Conservation (phyloP, 78 protist species). For the Bigelowiella natans region DNA sequence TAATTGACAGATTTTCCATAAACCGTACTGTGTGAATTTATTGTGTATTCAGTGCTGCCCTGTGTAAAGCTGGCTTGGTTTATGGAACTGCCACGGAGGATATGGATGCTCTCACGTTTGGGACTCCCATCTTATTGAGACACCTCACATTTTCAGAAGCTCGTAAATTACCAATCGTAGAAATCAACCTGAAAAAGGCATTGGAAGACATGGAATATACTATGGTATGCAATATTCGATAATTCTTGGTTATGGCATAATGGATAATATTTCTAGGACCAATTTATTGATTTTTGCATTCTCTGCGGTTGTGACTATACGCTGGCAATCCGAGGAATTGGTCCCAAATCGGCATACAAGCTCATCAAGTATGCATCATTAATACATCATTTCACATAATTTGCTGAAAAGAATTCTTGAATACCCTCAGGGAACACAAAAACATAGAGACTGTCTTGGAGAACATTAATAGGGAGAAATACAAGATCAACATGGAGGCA, state of each 20-base stretch:
- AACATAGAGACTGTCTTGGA: background rate
- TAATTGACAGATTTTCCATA: too few relatives aligned
- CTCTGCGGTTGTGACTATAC: constrained; percentile 26
- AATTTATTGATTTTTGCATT: constrained; percentile 16
- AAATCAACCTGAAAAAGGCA: background rate
- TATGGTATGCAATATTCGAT: background rate
- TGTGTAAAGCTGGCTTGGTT: constrained; percentile 24
- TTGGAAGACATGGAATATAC: background rate
- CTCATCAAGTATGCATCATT: background rate
- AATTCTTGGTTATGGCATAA: background rate
- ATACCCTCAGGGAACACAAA: background rate
- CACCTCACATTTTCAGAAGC: background rate
- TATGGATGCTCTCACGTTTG: constrained; percentile 94
- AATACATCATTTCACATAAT: background rate
- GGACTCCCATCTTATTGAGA: constrained; percentile 29
- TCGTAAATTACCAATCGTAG: background rate
- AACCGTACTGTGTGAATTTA: too few relatives aligned
- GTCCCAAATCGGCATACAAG: constrained; percentile 19
- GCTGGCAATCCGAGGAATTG: constrained; percentile 4
- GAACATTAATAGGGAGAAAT: background rate
- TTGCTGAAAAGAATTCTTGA: background rate
- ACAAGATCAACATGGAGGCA: background rate
- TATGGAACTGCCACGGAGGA: constrained; percentile 91
- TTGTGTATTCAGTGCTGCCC: background rate
- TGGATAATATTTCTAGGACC: background rate